A percentile compares a stretch with the other conserved stretches of the same genome.
Conservation (phyloP, 805 yeast genomes). For the Candida tibetensis region DNA sequence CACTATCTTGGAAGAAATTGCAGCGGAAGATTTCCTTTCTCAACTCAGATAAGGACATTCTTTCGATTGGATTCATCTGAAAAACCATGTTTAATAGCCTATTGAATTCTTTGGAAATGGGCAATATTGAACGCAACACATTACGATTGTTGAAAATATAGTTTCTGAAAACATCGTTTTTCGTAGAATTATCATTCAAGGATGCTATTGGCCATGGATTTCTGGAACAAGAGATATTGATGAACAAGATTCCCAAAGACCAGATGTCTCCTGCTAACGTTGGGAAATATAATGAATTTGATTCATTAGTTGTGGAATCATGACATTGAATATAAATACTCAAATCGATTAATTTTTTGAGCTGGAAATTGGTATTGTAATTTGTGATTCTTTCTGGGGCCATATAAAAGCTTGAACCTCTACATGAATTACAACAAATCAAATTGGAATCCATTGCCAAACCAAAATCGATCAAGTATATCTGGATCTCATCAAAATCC, state of each 20-base stretch:
- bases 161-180: slow-evolving; percentile 53
- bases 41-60: slow-evolving; percentile 41
- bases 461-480: slow-evolving; percentile 85
- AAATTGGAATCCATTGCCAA: slow-evolving; percentile 62
- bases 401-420: slow-evolving; percentile 91
- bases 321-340: slow-evolving; percentile 23
- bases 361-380: slow-evolving; percentile 30
- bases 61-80: slow-evolving; percentile 46
- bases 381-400: slow-evolving; percentile 78
- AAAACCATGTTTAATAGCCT: slow-evolving; percentile 46
- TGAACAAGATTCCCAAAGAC: slow-evolving; percentile 79
- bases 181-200: slow-evolving; percentile 37
- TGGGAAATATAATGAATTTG: slow-evolving; percentile 42
- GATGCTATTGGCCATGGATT: slow-evolving; percentile 91
- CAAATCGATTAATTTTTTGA: slow-evolving; percentile 29
- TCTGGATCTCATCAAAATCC: slow-evolving; percentile 48
- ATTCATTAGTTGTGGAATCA: slow-evolving; percentile 18
- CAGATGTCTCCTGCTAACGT: slow-evolving; percentile 80
- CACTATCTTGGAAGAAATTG: slow-evolving; percentile 31
- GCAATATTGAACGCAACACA: slow-evolving; percentile 64
- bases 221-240: slow-evolving; percentile 76
- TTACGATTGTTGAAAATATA: slow-evolving; percentile 46
- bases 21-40: slow-evolving; percentile 33
- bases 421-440: slow-evolving; percentile 68
- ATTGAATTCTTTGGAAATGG: slow-evolving; percentile 65